Percentiles rank a stretch among this genome's conserved stretches.
phyloP scores from a whole-genome alignment of 768 basidiomycete species.

The Podaxis sp. region DNA sequence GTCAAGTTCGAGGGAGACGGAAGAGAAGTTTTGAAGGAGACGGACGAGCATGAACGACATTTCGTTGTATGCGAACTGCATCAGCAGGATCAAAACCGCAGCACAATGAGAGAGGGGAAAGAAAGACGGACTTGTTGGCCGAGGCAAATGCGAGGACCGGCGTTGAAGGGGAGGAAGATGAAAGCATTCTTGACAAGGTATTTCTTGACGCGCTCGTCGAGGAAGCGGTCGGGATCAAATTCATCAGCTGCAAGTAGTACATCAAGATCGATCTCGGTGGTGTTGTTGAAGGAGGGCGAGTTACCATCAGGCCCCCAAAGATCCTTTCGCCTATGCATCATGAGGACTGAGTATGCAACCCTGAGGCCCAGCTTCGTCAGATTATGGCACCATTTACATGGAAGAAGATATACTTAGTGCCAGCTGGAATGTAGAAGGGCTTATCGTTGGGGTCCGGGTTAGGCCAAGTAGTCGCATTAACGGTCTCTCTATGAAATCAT shows the following conservation, averaged over 20 bases:
- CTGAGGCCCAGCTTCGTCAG: conserved; percentile 22
- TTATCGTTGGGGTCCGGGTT: conserved; percentile 43
- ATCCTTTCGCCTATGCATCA: conserved; percentile 65
- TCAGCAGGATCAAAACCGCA: background rate
- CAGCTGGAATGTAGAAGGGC: conserved; percentile 53
- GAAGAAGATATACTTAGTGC: conserved; percentile 38
- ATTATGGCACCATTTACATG: too few relatives aligned
- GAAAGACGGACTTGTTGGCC: conserved; percentile 48
- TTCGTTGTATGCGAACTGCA: conserved; percentile 56
- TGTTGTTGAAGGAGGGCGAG: conserved; percentile 5
- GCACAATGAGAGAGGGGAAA: background rate
- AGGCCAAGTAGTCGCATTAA: conserved; percentile 47
- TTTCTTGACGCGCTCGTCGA: conserved; percentile 60
- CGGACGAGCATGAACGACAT: conserved; percentile 65
- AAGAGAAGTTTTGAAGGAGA: conserved; percentile 57
- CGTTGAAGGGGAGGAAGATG: conserved; percentile 71
- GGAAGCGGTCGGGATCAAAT: conserved; percentile 72
- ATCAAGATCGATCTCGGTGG: background rate
- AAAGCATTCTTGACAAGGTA: conserved; percentile 63
- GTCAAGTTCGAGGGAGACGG: conserved; percentile 43
- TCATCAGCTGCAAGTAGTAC: conserved; percentile 42
- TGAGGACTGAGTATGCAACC: conserved; percentile 51
- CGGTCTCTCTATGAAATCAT: conserved; percentile 34
- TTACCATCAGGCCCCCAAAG: conserved; percentile 73
- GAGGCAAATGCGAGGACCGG: conserved; percentile 56